Base-by-base conservation (phyloP, 345 rosid species). In the Brassica rapa region DNA sequence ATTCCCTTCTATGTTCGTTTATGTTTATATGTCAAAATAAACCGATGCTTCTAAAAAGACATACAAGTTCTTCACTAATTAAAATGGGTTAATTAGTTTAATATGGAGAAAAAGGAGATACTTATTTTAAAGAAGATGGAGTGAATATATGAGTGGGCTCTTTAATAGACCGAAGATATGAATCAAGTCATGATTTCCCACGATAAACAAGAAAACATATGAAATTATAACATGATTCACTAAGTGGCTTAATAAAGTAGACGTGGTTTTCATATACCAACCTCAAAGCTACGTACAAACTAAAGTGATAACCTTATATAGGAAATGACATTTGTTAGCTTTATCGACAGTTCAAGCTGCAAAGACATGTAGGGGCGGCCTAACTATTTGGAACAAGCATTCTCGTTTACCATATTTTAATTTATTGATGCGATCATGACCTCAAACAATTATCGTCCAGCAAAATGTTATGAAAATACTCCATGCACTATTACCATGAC, bases 41-140 rank as follows among this genome's bases (percentile, higher is more conserved):
- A 3, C 5, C n/a, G 12, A 43, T 43, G 51, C 51, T 66, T 23
- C 15, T 8, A 66, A 41, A 66, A 41, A 11, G 70, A 66, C 71
- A 66, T 23, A 25, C 39, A 68, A n/a, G 56, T 66, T 39, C 21
- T 67, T 12, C 71, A 24, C 57, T 67, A 66, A 56, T 19, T 10
- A 25, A 43, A n/a, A 66, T 15, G 9, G 9, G 15, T 21, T 11
- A 39, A 2, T 65, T 65, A 39, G 4, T 65, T 65, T 37, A 65
- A 37, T 23, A 39, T 3, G 41, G 7, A 67, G 27, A 14, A 14
- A 24, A 7, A 14, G 0, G 10, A 32, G 6, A n/a, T 62, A 24
- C 2, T 3, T 1, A 25, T 1, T 10, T 24, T 24, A 67, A 43
- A 24, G 35, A 43, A 43, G 35, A 41, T 23, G 46, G 56, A 43